Conservation (phyloP, 139 green algal genomes). For the Eudorina sp. region DNA sequence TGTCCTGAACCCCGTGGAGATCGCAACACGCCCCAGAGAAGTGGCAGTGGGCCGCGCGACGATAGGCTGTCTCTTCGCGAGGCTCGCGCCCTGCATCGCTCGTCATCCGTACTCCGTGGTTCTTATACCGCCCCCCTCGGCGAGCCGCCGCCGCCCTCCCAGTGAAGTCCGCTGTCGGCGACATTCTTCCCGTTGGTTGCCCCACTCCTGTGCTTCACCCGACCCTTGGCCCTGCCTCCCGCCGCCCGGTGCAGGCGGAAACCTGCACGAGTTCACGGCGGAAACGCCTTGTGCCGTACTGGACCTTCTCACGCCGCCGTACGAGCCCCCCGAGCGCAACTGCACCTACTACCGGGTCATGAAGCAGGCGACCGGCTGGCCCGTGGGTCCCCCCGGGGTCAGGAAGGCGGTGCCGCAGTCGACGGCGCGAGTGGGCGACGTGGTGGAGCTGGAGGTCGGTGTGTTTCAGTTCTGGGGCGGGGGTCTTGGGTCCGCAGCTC, state of each 20-base stretch:
- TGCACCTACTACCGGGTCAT: slow-evolving; percentile 90
- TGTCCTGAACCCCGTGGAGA: too few relatives aligned
- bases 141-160: too few relatives aligned
- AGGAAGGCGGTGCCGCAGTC: not conserved
- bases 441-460: slow-evolving; percentile 41
- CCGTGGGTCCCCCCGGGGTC: not conserved
- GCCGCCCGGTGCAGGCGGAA: slow-evolving; percentile 79
- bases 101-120: too few relatives aligned
- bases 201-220: too few relatives aligned
- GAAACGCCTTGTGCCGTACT: slow-evolving; percentile 90
- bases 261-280: slow-evolving; percentile 93
- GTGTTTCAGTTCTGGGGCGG: not conserved
- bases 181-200: too few relatives aligned
- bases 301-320: slow-evolving; percentile 93
- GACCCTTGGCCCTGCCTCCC: not conserved
- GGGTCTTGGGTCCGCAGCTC: too few relatives aligned
- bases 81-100: too few relatives aligned
- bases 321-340: slow-evolving; percentile 76
- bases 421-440: not conserved
- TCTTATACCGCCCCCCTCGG: too few relatives aligned
- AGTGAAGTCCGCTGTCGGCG: too few relatives aligned
- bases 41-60: too few relatives aligned
- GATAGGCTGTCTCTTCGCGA: too few relatives aligned
- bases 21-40: too few relatives aligned
- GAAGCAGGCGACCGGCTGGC: not conserved